Evolutionary conservation across 2,329 filamentous ascomycete species (phyloP).

Genomic region (Cercospora nicotianae): DNA sequence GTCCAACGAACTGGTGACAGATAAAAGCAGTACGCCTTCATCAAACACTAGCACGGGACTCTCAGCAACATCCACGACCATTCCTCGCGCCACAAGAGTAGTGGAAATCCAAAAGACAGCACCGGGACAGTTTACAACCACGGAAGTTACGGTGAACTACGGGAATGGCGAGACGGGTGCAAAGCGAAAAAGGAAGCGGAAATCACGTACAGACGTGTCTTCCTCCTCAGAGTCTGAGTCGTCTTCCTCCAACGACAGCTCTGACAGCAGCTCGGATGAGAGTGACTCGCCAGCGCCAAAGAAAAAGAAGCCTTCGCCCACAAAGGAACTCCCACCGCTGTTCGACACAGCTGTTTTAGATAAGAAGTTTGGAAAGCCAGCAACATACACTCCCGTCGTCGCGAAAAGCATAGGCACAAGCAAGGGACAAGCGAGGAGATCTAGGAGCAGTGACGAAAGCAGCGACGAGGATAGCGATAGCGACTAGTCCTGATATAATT

Average conservation of each 20-base stretch:
- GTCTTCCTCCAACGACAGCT: constrained; percentile 3
- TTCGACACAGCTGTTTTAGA: constrained; percentile 16
- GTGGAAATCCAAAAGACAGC: constrained; percentile 8
- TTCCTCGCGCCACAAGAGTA: constrained; percentile 12
- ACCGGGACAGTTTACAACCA: not conserved
- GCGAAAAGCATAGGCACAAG: not conserved
- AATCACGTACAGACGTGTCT: constrained; percentile 18
- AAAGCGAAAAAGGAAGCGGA: constrained; percentile 15
- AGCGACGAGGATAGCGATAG: constrained; percentile 15
- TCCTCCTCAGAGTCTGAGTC: constrained; percentile 8
- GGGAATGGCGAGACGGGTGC: not conserved
- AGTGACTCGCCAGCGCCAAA: constrained; percentile 1
- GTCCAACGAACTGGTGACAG: constrained; percentile 10
- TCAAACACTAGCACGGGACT: not conserved
- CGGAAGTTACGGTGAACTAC: not conserved
- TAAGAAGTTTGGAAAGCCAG: constrained; percentile 19
- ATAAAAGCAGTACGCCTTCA: not conserved
- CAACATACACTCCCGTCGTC: not conserved
- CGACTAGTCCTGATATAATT: not conserved
- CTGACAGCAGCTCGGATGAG: constrained; percentile 6
- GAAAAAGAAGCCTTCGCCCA: not conserved
- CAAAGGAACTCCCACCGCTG: constrained; percentile 1
- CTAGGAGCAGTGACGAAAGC: not conserved
- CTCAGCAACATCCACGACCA: not conserved
- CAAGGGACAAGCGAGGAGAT: not conserved